Base-by-base conservation (phyloP, 1,284 basidiomycete genomes). In the Leccinum pallidistipes region DNA sequence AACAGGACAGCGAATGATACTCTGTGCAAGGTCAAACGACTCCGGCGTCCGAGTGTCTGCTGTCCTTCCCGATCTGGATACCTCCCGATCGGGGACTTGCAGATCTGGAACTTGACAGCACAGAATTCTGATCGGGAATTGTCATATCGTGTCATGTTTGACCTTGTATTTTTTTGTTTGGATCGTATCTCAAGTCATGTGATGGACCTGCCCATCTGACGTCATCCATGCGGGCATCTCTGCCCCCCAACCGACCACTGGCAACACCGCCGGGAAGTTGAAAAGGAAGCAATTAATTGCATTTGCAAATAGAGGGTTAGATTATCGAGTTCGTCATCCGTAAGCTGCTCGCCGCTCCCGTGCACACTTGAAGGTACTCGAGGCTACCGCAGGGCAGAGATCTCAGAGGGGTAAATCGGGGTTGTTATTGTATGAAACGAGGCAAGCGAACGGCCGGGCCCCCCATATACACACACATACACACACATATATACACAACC, bases 81-180 rank as follows among this genome's bases (percentile, higher is more conserved):
- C 1, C 4, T 34, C 58, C 68, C 52, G 66, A 72, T 74, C 70
- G 62, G 70, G 21, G 64, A 18, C 55, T 0, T 49, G 71, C 43
- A 63, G 70, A 74, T 76, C 70, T 45, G 43, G 43, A 21, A 45
- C 43, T 45, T 60, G 71, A 75, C 72, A 71, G 61, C 24, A 60
- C 61, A 69, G 71, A 76, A 73, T 76, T 73, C 69, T 73, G 71
- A 73, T 73, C 74, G 71, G 71, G 66, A 56, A 69, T 66, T 24
- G 63, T 59, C 56, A 57, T 62, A 50, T 68, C 62, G 18, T 65
- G 57, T 45, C 57, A 27, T 63, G 34, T 73, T 73, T 68, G 63
- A 58, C 24, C 24, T 56, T 68, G 67, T 72, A 55, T 69, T 57
- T 38, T 43, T 32, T 0, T 65, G 32, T 62, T 69, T 69, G 54